Evolutionary conservation across 371 early-diverging fungal species (phyloP).

Genomic region (Lichtheimia hyalospora): DNA sequence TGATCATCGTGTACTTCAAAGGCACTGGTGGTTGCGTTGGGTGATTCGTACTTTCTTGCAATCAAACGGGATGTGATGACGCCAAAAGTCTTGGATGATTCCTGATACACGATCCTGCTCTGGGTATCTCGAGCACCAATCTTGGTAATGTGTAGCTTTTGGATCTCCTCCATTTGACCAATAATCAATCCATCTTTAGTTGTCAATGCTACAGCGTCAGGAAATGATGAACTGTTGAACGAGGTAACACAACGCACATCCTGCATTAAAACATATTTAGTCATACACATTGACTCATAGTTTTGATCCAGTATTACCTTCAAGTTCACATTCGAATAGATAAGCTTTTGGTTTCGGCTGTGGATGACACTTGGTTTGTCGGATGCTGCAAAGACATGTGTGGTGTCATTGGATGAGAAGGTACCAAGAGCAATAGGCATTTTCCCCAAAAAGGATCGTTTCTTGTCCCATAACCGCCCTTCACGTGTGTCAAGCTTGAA

Average conservation of each 20-base stretch:
- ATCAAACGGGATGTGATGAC: constrained; percentile 52
- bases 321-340: constrained; percentile 85
- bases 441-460: constrained; percentile 74
- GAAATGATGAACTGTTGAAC: constrained; percentile 61
- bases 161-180: constrained; percentile 84
- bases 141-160: constrained; percentile 85
- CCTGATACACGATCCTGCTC: constrained; percentile 72
- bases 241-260: constrained; percentile 71
- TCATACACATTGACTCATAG: too few species aligned
- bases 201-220: constrained; percentile 73
- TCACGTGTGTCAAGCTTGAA: constrained; percentile 56
- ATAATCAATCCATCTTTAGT: constrained; percentile 67
- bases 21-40: constrained; percentile 40
- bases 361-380: constrained; percentile 89
- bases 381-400: constrained; percentile 83
- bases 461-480: constrained; percentile 56
- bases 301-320: constrained; percentile 41
- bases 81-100: constrained; percentile 58
- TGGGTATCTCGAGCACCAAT: constrained; percentile 73
- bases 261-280: constrained; percentile 12
- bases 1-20: constrained; percentile 74
- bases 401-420: constrained; percentile 62
- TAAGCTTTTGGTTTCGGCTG: constrained; percentile 70
- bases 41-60: constrained; percentile 20
- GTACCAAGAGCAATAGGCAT: constrained; percentile 71